Conservation (phyloP, 192 early-diverging fungal genomes). For the Funneliformis geosporum region DNA sequence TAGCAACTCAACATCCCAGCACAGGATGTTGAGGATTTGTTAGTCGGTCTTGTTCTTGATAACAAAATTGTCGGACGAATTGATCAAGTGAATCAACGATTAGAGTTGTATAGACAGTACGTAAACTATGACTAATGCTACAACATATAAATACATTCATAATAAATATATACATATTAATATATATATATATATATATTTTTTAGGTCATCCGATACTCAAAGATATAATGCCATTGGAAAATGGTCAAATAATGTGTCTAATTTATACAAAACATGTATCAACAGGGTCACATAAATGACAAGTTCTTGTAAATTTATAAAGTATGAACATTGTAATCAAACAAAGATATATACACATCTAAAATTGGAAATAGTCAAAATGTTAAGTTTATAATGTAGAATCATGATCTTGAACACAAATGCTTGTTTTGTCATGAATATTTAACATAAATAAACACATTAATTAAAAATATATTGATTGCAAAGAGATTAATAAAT, state of each 20-base stretch:
- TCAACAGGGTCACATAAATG: slow-evolving; percentile 52
- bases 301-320: no score
- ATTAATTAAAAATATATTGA: no score
- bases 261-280: slow-evolving; percentile 60
- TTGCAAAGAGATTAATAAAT: no score
- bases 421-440: no score
- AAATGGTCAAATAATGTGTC: slow-evolving; percentile 71
- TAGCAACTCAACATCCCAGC: slow-evolving; percentile 78
- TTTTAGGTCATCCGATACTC: slow-evolving; percentile 60
- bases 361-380: no score
- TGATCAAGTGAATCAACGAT: slow-evolving; percentile 85
- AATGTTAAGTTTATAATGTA: no score
- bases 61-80: slow-evolving; percentile 81
- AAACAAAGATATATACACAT: no score
- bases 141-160: not conserved
- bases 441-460: no score
- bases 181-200: not conserved
- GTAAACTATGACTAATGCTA: slow-evolving; percentile 9
- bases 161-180: not conserved
- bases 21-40: slow-evolving; percentile 80
- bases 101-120: slow-evolving; percentile 74
- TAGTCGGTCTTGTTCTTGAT: slow-evolving; percentile 88
- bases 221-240: slow-evolving; percentile 67
- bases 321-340: no score
- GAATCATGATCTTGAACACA: no score